Evolutionary conservation across 2,329 filamentous ascomycete genomes (phyloP).

Genomic region (Calonectria montana): DNA sequence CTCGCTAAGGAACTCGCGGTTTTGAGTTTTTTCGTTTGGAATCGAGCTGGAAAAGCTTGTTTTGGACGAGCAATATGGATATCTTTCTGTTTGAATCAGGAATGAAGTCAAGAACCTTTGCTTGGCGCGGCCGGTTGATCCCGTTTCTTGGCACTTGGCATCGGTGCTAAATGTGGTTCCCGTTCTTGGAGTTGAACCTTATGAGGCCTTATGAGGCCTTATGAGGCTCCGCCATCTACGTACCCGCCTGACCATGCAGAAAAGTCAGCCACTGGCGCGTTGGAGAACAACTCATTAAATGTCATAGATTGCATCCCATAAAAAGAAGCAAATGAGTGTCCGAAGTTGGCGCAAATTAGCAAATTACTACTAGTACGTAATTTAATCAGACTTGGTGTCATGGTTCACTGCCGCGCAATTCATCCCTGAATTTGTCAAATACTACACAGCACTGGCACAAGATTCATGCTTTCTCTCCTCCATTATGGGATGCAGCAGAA

Average conservation of each 20-base stretch:
- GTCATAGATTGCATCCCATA: background rate
- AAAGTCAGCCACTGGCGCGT: background rate
- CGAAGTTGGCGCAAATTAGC: background rate
- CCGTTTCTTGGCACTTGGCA: slow-evolving; percentile 8
- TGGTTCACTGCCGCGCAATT: background rate
- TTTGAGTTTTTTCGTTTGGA: background rate
- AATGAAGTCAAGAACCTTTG: background rate
- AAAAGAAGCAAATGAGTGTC: background rate
- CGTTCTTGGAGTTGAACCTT: slow-evolving; percentile 7
- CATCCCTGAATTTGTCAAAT: too few species aligned
- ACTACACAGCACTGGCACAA: too few species aligned
- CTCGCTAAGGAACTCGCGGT: background rate
- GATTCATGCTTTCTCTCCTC: too few species aligned
- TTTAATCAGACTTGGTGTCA: background rate
- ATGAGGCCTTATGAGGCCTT: slow-evolving; percentile 10
- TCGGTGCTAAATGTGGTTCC: background rate
- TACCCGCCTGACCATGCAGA: background rate
- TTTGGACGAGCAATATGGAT: background rate
- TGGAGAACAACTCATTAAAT: background rate
- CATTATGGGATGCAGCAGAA: too few species aligned
- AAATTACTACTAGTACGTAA: background rate
- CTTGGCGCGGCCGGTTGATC: slow-evolving; percentile 2
- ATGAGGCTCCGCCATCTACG: background rate
- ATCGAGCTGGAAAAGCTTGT: background rate
- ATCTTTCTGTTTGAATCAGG: background rate